These are phyloP conservation scores for Sistotremastrum suecicum DNA, from an alignment of 768 basidiomycete species.

Conservation along the genomic window DNA sequence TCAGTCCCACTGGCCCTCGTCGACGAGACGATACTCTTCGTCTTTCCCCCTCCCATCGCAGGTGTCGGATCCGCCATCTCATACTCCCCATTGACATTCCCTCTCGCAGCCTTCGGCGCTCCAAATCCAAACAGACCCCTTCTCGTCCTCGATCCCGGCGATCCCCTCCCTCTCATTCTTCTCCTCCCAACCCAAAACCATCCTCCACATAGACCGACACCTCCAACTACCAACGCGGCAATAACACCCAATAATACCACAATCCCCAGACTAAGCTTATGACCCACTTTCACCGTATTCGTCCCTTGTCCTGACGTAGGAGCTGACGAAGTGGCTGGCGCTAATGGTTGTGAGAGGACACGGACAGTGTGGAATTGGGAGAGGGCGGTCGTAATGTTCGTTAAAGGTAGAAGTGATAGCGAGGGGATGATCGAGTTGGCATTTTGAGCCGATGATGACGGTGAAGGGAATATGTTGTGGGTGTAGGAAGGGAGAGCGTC, in stretches of 20 bases:
- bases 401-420: conserved; percentile 51
- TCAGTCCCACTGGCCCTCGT: too few species aligned
- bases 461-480: conserved; percentile 11
- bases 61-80: too few species aligned
- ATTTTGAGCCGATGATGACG: neutral
- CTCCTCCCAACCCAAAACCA: too few species aligned
- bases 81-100: too few species aligned
- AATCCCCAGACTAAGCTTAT: conserved; percentile 42
- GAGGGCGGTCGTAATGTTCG: conserved; percentile 45
- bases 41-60: too few species aligned
- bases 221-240: conserved; percentile 1
- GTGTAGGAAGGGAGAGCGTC: conserved; percentile 17
- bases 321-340: conserved; percentile 4
- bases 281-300: conserved; percentile 12
- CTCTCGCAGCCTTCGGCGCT: too few species aligned
- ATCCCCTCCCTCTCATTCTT: too few species aligned
- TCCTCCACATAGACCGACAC: too few species aligned
- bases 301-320: conserved; percentile 1
- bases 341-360: conserved; percentile 47
- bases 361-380: conserved; percentile 59
- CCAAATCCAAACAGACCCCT: too few species aligned
- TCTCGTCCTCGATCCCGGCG: too few species aligned
- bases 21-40: too few species aligned
- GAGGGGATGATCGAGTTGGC: conserved; percentile 19
- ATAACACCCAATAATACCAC: conserved; percentile 46